Evolutionary conservation across 2,329 filamentous ascomycete species (phyloP), one percentile per base, ranked within the genome.

Genomic region (Venturia asperata): DNA sequence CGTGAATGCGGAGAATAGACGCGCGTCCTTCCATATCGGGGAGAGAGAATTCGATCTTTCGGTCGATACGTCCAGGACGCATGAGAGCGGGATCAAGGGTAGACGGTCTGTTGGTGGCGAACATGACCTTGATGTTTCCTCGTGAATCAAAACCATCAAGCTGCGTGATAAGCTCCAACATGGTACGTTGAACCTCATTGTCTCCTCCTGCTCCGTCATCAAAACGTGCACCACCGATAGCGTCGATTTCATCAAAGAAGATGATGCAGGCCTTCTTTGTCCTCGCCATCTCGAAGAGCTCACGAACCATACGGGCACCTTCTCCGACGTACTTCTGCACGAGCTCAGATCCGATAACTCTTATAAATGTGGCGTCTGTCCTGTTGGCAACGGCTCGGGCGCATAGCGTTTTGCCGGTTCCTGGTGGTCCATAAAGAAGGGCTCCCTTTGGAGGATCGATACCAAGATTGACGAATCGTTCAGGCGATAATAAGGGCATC

Each of bases 211-310:
- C 93, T 70, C 93, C 93, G 71, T 97, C 93, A 73, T 97, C 93
- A 75, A 97, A 97, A 77, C 93, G 91, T 47, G 93, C 93, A 71
- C 93, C 93, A 74, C 93, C 93, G 65, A 97, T 91, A 61, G 93
- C 93, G 77, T 97, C 93, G 68, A 97, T 94, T 80, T 99, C 94
- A 76, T 99, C 94, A 74, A 96, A 96, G 87, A 99, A 99, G 80
- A 99, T 99, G 75, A 99, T 99, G 78, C 94, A 99, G 0, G 94
- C 94, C 80, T 99, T 99, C 85, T 99, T 99, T 66, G 94, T 97
- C 71, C 94, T 87, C 11, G 94, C 94, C 94, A 99, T 99, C 80
- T 99, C 94, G 77, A 99, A 99, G 2, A 99, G 85, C 80, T 99
- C 94, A 72, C 94, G 88, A 24, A 99, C 94, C 94, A 99, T 99